Conservation (phyloP, 2,329 filamentous ascomycete genomes). For the Dendryphion nanum region DNA sequence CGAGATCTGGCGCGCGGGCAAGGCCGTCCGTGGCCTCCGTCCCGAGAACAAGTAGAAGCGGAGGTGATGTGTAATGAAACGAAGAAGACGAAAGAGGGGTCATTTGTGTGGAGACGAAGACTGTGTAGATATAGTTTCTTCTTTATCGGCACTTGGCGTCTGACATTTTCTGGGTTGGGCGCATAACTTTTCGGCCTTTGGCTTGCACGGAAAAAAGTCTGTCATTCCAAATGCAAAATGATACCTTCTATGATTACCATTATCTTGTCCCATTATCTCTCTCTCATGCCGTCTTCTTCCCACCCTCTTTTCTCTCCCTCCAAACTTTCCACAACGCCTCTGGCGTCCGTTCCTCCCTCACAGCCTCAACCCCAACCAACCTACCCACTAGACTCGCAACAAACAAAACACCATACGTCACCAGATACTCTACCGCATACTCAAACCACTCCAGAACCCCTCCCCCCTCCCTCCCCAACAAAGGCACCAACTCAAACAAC, state of each 20-base stretch:
- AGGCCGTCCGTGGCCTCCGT: slow-evolving; percentile 71
- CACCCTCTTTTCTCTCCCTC: slow-evolving; percentile 1
- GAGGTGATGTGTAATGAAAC: neutral
- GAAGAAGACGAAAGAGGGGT: too few relatives aligned
- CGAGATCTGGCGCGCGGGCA: slow-evolving; percentile 99
- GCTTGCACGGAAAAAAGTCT: slow-evolving; percentile 4
- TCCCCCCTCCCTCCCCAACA: neutral
- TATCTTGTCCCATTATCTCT: neutral
- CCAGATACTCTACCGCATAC: slow-evolving; percentile 5
- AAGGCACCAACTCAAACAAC: slow-evolving; percentile 10
- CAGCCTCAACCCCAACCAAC: slow-evolving; percentile 8
- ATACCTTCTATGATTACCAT: slow-evolving; percentile 5
- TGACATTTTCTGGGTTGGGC: slow-evolving; percentile 2
- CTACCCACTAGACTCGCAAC: slow-evolving; percentile 4
- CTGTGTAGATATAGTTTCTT: slow-evolving; percentile 27
- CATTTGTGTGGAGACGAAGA: slow-evolving; percentile 5
- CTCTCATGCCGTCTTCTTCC: neutral
- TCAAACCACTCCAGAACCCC: neutral
- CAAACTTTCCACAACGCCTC: slow-evolving; percentile 10
- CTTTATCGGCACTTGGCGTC: slow-evolving; percentile 21
- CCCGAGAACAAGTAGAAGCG: slow-evolving; percentile 39
- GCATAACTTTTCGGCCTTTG: slow-evolving; percentile 3
- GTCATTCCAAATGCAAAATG: slow-evolving; percentile 9
- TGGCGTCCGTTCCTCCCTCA: slow-evolving; percentile 11
- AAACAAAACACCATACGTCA: slow-evolving; percentile 4